phyloP scores from a whole-genome alignment of 805 yeast species.

The Komagataella ulmi region DNA sequence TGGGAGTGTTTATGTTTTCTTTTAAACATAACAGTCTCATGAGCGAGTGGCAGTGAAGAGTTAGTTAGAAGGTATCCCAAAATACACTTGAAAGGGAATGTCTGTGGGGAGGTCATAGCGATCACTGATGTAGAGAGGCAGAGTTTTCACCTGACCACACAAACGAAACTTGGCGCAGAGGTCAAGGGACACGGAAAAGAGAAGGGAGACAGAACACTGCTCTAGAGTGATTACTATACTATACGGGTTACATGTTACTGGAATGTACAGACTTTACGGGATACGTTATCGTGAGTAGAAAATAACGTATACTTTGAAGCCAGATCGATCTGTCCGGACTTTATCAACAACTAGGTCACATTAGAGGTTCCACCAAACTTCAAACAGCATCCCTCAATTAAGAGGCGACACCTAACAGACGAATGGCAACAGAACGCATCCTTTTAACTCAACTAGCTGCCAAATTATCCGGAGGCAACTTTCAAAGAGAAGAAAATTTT shows the following conservation, averaged over 20 bases:
- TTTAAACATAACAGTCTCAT: slow-evolving; percentile 25
- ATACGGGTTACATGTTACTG: background rate
- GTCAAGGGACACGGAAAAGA: background rate
- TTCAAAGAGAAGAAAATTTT: slow-evolving; percentile 12
- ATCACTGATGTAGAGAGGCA: background rate
- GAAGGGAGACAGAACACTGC: background rate
- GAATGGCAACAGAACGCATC: background rate
- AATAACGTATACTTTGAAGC: slow-evolving; percentile 17
- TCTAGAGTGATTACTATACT: background rate
- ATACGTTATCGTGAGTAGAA: slow-evolving; percentile 12
- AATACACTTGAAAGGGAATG: background rate
- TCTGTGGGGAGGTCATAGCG: background rate
- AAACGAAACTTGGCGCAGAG: background rate
- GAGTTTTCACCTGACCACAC: background rate
- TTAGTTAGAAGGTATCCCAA: background rate
- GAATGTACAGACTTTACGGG: slow-evolving; percentile 22
- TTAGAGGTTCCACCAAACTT: slow-evolving; percentile 6
- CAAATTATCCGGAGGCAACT: slow-evolving; percentile 14
- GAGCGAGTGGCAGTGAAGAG: background rate
- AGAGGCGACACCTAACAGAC: slow-evolving; percentile 15
- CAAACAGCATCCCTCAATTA: slow-evolving; percentile 16
- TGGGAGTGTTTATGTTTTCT: slow-evolving; percentile 46
- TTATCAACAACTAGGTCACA: slow-evolving; percentile 15
- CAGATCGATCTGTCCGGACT: slow-evolving; percentile 15
- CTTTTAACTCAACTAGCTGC: background rate